Evolutionary conservation across 768 basidiomycete species (phyloP).

Genomic region (Austroboletus festivus): DNA sequence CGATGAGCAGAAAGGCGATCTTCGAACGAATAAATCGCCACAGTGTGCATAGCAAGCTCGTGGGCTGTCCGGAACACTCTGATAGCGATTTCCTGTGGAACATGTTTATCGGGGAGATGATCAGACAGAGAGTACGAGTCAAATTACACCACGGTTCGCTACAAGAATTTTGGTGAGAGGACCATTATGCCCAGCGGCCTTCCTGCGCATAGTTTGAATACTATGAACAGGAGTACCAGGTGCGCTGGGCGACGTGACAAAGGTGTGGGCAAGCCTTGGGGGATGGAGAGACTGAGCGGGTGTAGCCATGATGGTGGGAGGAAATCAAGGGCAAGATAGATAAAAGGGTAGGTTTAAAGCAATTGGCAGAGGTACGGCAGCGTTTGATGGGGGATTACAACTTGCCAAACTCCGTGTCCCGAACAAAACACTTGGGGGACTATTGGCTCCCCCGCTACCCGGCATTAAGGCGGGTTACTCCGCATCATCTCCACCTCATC

Average conservation of each 20-base stretch:
- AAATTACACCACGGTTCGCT: conserved; percentile 83
- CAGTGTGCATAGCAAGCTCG: conserved; percentile 98
- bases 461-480: conserved; percentile 33
- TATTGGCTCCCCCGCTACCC: conserved; percentile 5
- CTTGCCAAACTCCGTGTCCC: background rate
- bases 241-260: conserved; percentile 69
- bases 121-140: conserved; percentile 4
- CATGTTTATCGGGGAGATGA: conserved; percentile 3
- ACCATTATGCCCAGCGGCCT: conserved; percentile 86
- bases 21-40: conserved; percentile 97
- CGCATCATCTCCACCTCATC: conserved; percentile 19
- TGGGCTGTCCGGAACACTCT: conserved; percentile 98
- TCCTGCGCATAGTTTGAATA: conserved; percentile 87
- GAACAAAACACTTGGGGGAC: background rate
- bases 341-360: conserved; percentile 8
- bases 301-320: conserved; percentile 26
- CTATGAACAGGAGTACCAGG: conserved; percentile 87
- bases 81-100: conserved; percentile 90
- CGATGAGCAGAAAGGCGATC: conserved; percentile 96
- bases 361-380: background rate
- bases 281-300: conserved; percentile 54
- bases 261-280: conserved; percentile 68
- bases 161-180: conserved; percentile 90
- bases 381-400: background rate
- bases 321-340: conserved; percentile 7